phyloP scores from a whole-genome alignment of 2,329 filamentous ascomycete genomes.

The Cladosporium sp. region DNA sequence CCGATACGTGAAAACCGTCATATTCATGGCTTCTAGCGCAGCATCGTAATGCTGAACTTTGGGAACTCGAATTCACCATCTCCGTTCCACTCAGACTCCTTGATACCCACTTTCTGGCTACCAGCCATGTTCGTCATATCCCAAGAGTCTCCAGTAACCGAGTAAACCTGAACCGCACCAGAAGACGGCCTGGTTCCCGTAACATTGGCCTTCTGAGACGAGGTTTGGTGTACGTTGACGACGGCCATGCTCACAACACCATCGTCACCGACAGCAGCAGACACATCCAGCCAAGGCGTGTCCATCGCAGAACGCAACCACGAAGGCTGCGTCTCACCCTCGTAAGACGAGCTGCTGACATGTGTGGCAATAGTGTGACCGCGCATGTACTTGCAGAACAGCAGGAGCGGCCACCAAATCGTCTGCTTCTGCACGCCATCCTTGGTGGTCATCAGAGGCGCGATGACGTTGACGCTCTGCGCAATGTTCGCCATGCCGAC shows the following conservation, averaged over 20 bases:
- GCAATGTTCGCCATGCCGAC: slow-evolving; percentile 77
- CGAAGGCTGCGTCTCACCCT: slow-evolving; percentile 60
- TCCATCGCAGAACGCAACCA: slow-evolving; percentile 65
- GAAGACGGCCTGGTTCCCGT: background rate
- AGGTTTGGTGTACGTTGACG: slow-evolving; percentile 63
- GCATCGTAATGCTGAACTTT: slow-evolving; percentile 66
- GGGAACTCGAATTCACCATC: slow-evolving; percentile 60
- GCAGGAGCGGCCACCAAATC: slow-evolving; percentile 69
- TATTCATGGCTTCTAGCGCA: slow-evolving; percentile 49
- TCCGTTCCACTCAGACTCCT: slow-evolving; percentile 61
- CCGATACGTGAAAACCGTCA: background rate
- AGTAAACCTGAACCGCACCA: slow-evolving; percentile 53
- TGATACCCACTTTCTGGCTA: slow-evolving; percentile 58
- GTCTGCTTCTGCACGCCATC: slow-evolving; percentile 65
- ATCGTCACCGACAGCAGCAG: slow-evolving; percentile 55
- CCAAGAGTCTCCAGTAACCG: slow-evolving; percentile 56
- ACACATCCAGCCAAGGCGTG: slow-evolving; percentile 67
- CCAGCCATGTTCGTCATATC: slow-evolving; percentile 59
- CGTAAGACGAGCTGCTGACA: slow-evolving; percentile 60
- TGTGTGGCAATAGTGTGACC: slow-evolving; percentile 65
- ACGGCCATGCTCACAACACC: slow-evolving; percentile 65
- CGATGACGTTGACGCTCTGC: slow-evolving; percentile 74
- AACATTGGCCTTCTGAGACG: slow-evolving; percentile 33
- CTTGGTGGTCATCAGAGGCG: slow-evolving; percentile 67
- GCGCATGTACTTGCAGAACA: slow-evolving; percentile 70